These are phyloP conservation scores for Cutaneotrichosporon sp. DNA, from an alignment of 1,284 basidiomycete species.

Conservation along the genomic window DNA sequence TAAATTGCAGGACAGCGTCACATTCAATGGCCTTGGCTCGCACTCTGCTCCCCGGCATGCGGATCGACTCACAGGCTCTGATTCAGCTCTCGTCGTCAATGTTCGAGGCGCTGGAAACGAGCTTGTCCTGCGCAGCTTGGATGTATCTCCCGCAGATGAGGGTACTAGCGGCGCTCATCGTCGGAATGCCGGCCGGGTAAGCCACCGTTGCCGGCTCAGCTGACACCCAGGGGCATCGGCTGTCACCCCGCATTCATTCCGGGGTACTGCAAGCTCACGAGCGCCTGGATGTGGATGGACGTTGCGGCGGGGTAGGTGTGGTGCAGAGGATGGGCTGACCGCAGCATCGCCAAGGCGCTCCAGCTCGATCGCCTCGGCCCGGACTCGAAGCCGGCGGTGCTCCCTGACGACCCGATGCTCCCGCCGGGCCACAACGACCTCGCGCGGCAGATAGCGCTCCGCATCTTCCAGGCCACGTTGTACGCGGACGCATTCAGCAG, in stretches of 20 bases:
- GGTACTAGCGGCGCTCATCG: not conserved
- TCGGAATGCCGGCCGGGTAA: constrained; percentile 3
- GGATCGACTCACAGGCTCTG: not conserved
- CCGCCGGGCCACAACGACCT: not conserved
- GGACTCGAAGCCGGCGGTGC: not conserved
- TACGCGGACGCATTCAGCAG: constrained; percentile 1
- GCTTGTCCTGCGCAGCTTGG: not conserved
- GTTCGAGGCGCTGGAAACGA: not conserved
- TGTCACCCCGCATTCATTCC: constrained; percentile 6
- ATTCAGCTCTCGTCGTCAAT: constrained; percentile 3
- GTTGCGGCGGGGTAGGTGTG: not conserved
- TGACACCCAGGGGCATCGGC: not conserved
- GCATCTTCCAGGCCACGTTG: not conserved
- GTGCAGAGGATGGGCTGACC: not conserved
- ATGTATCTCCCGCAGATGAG: constrained; percentile 6
- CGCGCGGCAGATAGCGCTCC: not conserved
- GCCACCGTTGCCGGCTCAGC: not conserved
- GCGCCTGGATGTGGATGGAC: constrained; percentile 9
- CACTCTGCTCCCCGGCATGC: not conserved
- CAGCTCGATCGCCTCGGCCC: constrained; percentile 3
- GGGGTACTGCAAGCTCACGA: constrained; percentile 1
- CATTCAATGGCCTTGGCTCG: constrained; percentile 4
- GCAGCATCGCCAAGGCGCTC: constrained; percentile 5
- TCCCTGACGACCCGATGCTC: constrained; percentile 3
- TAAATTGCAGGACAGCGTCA: not conserved